Base-by-base conservation (phyloP, 106 monocot genomes). In the Cymbidium sinense region DNA sequence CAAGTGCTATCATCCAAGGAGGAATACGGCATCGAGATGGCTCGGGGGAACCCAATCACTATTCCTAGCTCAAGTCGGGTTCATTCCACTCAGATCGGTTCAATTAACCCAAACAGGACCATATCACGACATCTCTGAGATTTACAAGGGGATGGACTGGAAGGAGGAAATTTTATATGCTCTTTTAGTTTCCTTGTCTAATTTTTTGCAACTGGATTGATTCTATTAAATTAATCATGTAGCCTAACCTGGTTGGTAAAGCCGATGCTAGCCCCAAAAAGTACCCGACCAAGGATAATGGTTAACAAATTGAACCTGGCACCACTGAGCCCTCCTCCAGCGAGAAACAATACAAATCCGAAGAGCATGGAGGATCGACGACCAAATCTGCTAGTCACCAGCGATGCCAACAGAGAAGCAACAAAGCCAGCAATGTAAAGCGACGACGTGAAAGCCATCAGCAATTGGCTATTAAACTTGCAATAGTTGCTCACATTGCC, bases 91-190 rank as follows among this genome's bases (percentile, higher is more conserved):
- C n/a, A n/a, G n/a, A n/a, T n/a, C n/a, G n/a, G n/a, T n/a, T n/a
- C n/a, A n/a, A n/a, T n/a, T n/a, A n/a, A n/a, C n/a, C n/a, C n/a
- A n/a, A n/a, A n/a, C n/a, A n/a, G n/a, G n/a, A n/a, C n/a, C n/a
- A n/a, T 86, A 41, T 7, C 78, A 83, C 17, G 87, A 73, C 80
- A 87, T 87, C 58, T 87, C 87, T 39, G 87, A 73, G 13, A 83
- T 70, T 62, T 87, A 87, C 36, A 87, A 64, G 0, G 87, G 78
- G 62, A 81, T 78, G 10, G 83, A 78, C 87, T 87, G 86, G 11
- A 83, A 58, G 11, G 64, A 25, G 37, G 37, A 36, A 8, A 33
- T 50, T n/a, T 35, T 33, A 44, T 10, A 43, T 11, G 47, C 9
- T 27, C 0, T 13, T 25, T 20, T n/a, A 36, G n/a, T 21, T 55